A percentile compares a stretch with the other conserved stretches of the same genome.
phyloP scores from a whole-genome alignment of 352 stramenopile species.

The Plasmopara halstedii region DNA sequence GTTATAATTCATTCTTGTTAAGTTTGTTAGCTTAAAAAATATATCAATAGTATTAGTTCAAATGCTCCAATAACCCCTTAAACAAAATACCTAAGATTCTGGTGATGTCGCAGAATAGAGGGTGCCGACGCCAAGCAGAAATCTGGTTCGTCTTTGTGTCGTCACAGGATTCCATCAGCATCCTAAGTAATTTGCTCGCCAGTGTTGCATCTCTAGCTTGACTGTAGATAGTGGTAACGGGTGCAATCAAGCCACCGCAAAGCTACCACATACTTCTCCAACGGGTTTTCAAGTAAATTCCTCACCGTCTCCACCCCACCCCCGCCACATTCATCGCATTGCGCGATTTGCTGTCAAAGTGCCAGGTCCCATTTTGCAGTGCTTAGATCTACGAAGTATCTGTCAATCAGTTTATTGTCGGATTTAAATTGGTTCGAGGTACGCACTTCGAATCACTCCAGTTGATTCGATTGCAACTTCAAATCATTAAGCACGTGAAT shows the following conservation, averaged over 20 bases:
- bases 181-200: background rate
- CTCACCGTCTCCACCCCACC: slow-evolving; percentile 12
- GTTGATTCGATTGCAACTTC: too few relatives aligned
- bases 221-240: slow-evolving; percentile 14
- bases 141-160: slow-evolving; percentile 21
- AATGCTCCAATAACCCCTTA: background rate
- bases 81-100: slow-evolving; percentile 1
- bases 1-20: background rate
- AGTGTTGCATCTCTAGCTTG: slow-evolving; percentile 19
- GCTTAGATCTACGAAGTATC: slow-evolving; percentile 24
- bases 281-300: slow-evolving; percentile 4
- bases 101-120: background rate
- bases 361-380: slow-evolving; percentile 3
- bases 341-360: slow-evolving; percentile 7
- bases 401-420: too few relatives aligned
- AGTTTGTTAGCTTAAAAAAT: background rate
- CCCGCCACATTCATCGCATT: slow-evolving; percentile 5
- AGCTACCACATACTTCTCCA: background rate
- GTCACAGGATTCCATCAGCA: slow-evolving; percentile 3
- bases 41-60: too few relatives aligned
- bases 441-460: background rate
- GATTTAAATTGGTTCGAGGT: too few relatives aligned
- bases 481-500: too few relatives aligned
- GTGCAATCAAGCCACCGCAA: slow-evolving; percentile 2
- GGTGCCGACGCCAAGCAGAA: slow-evolving; percentile 9